phyloP scores from a whole-genome alignment of 805 yeast species.

The Tanozyma kutaoensis region DNA sequence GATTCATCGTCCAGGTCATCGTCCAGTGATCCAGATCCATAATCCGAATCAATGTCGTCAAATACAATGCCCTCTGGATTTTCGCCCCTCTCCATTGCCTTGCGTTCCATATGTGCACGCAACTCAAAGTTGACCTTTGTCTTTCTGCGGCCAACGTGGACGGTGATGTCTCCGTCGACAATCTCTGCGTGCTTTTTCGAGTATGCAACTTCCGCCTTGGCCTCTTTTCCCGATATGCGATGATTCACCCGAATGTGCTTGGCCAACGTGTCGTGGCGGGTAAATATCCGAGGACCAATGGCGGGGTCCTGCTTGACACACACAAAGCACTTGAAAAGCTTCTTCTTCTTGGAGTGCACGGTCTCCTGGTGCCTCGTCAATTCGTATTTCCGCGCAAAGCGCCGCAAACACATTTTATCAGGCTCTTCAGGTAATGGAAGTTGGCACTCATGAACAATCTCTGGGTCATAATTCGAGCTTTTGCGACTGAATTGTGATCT shows the following conservation, averaged over 20 bases:
- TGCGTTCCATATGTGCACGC: conserved; percentile 30
- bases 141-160: conserved; percentile 31
- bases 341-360: conserved; percentile 80
- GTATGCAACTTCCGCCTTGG: conserved; percentile 32
- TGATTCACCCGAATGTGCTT: conserved; percentile 59
- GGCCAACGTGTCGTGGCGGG: conserved; percentile 88
- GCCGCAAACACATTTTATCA: conserved; percentile 23
- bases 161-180: conserved; percentile 34
- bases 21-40: too few relatives aligned
- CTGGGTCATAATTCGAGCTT: conserved; percentile 32
- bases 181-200: conserved; percentile 32
- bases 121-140: conserved; percentile 32
- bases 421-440: conserved; percentile 31
- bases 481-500: conserved; percentile 1
- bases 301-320: conserved; percentile 62
- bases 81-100: conserved; percentile 5
- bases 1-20: too few relatives aligned
- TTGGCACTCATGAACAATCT: conserved; percentile 33
- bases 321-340: conserved; percentile 72
- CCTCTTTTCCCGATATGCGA: conserved; percentile 31
- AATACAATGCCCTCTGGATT: conserved; percentile 6
- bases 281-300: conserved; percentile 61
- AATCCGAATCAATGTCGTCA: conserved; percentile 6
- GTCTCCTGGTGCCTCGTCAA: conserved; percentile 92
- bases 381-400: conserved; percentile 63